Conservation (phyloP, 192 early-diverging fungal genomes). For the Podila horticola region DNA sequence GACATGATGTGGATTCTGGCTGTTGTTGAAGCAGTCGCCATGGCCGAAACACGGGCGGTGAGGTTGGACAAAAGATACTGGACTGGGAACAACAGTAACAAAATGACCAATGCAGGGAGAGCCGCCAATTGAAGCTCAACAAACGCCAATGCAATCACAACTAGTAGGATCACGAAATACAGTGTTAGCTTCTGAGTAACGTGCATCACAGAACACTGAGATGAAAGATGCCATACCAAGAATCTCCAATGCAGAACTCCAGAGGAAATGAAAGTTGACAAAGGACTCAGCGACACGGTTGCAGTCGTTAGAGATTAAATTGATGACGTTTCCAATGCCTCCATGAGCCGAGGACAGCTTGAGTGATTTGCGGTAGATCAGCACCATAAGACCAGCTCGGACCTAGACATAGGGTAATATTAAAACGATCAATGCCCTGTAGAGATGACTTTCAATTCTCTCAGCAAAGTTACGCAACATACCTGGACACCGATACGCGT, state of each 20-base stretch:
- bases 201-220: too few species aligned
- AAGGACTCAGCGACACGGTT: conserved; percentile 76
- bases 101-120: conserved; percentile 54
- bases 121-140: conserved; percentile 63
- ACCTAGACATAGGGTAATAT: conserved; percentile 50
- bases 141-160: conserved; percentile 64
- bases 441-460: conserved; percentile 10
- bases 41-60: conserved; percentile 58
- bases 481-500: conserved; percentile 59
- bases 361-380: conserved; percentile 80
- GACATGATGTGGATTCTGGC: conserved; percentile 78
- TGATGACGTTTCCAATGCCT: conserved; percentile 75
- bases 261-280: conserved; percentile 77
- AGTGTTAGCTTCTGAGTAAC: background rate
- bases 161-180: conserved; percentile 2
- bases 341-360: conserved; percentile 68
- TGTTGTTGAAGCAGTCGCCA: conserved; percentile 66
- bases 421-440: background rate
- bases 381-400: conserved; percentile 78
- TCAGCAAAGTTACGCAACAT: conserved; percentile 8
- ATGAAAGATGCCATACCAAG: conserved; percentile 35
- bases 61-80: conserved; percentile 67
- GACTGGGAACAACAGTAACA: conserved; percentile 63
- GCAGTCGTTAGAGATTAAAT: conserved; percentile 78
- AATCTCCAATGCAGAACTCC: conserved; percentile 75